Evolutionary conservation across 2,329 filamentous ascomycete species (phyloP).

Genomic region (Apiospora pterosperma): DNA sequence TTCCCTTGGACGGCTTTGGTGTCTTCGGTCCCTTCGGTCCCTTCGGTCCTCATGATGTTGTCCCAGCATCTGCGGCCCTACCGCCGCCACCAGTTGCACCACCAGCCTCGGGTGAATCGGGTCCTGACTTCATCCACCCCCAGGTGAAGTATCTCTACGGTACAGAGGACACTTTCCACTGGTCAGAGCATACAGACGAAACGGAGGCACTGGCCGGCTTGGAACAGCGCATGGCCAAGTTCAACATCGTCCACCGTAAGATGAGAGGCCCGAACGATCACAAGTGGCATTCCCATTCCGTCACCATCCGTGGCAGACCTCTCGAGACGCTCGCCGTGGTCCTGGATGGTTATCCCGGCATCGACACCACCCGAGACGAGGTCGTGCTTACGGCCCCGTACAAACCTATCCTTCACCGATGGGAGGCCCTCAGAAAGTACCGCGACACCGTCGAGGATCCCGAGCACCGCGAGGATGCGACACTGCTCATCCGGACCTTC

Average conservation of each 20-base stretch:
- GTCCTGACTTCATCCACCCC: not conserved
- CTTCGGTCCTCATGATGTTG: too few relatives aligned
- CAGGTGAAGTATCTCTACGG: not conserved
- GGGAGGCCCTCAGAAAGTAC: not conserved
- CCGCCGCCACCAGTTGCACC: not conserved
- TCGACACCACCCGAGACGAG: not conserved
- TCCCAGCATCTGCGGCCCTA: not conserved
- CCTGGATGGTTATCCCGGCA: not conserved
- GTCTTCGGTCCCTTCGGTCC: too few relatives aligned
- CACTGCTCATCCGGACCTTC: not conserved
- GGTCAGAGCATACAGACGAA: not conserved
- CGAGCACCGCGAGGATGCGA: not conserved
- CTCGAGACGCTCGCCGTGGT: not conserved
- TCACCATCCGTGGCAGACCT: not conserved
- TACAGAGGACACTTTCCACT: not conserved
- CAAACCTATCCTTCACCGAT: not conserved
- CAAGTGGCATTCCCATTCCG: not conserved
- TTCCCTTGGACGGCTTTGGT: too few relatives aligned
- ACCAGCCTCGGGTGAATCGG: not conserved
- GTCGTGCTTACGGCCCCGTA: not conserved
- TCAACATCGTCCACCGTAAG: not conserved
- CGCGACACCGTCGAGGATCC: not conserved
- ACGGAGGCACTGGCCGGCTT: not conserved
- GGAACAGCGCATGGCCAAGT: not conserved
- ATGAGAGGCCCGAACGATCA: not conserved